Evolutionary conservation across 2,329 filamentous ascomycete genomes (phyloP).

Genomic region (Aspergillus alliaceus): DNA sequence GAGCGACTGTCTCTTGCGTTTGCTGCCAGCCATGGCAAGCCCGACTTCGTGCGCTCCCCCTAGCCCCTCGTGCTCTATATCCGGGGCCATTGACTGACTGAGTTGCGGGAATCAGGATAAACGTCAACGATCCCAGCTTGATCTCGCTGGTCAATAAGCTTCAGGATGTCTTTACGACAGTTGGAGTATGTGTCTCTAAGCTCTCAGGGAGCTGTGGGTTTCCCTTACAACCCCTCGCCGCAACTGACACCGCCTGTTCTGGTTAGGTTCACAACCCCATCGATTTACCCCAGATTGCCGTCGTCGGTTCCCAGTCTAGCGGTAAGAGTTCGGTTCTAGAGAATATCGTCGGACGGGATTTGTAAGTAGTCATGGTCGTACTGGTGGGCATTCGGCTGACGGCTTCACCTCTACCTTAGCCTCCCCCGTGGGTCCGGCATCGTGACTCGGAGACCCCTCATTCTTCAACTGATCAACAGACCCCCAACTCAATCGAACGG

Average conservation of each 20-base stretch:
- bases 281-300: conserved; percentile 95
- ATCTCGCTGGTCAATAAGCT: conserved; percentile 95
- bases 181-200: conserved; percentile 64
- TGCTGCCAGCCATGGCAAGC: conserved; percentile 46
- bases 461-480: conserved; percentile 97
- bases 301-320: conserved; percentile 97
- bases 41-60: conserved; percentile 46
- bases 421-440: conserved; percentile 96
- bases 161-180: conserved; percentile 98
- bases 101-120: conserved; percentile 55
- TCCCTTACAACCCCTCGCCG: conserved; percentile 7
- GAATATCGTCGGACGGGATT: conserved; percentile 98
- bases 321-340: conserved; percentile 99
- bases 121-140: conserved; percentile 68
- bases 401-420: conserved; percentile 50
- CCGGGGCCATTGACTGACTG: conserved; percentile 22
- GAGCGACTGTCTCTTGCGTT: conserved; percentile 10
- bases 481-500: conserved; percentile 70
- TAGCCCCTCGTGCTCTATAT: conserved; percentile 24
- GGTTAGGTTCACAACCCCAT: conserved; percentile 92
- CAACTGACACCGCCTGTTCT: conserved; percentile 29
- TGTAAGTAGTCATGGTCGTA: conserved; percentile 62
- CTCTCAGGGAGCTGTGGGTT: conserved; percentile 1
- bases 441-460: conserved; percentile 90
- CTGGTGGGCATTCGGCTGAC: conserved; percentile 24